Evolutionary conservation across 257 asterid species (phyloP), one percentile per base, ranked within the genome.

Genomic region (Plectranthus barbatus): DNA sequence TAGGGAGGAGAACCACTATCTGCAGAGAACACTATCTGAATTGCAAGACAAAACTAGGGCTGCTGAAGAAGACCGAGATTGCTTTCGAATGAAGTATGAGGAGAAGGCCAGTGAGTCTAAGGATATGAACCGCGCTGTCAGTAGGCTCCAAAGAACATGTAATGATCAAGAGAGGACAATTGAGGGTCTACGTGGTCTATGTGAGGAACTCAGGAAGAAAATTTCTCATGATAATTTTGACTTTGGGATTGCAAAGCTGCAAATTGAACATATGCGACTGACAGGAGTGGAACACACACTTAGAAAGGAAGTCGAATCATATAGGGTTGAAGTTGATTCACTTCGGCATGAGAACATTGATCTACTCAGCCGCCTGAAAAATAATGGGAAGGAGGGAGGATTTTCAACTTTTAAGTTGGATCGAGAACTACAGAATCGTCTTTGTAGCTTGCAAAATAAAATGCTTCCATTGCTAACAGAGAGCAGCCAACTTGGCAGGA

Each of bases 281-380:
- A 83, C 95, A 1, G 95, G 95, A 9, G 79, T 94, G 62, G 99
- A 94, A 72, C 88, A 85, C 55, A 77, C 88, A 23, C 73, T 94
- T 70, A 85, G 99, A 84, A 94, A 90, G 81, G 97, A 94, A 82
- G 87, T 86, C 68, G 96, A 85, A 62, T 84, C 91, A 42, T 81
- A 50, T 67, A 77, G 81, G 77, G 73, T 64, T 46, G 90, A 94
- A 74, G 75, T 80, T 39, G 94, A 94, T 72, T 78, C 93, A 62
- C 96, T 90, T 49, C 75, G 99, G n/a, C 77, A 52, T 42, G 99
- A 94, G 80, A 94, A 94, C 68, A 86, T 94, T 62, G 86, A 82
- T 72, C 76, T 94, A 55, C 77, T 94, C 48, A 74, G 80, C 61
- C 97, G 99, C 69, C 76, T 94, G 61, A 94, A 82, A 62, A 81